Base-by-base conservation (phyloP, 1,284 basidiomycete genomes). In the Coniferiporia sulphurascens region DNA sequence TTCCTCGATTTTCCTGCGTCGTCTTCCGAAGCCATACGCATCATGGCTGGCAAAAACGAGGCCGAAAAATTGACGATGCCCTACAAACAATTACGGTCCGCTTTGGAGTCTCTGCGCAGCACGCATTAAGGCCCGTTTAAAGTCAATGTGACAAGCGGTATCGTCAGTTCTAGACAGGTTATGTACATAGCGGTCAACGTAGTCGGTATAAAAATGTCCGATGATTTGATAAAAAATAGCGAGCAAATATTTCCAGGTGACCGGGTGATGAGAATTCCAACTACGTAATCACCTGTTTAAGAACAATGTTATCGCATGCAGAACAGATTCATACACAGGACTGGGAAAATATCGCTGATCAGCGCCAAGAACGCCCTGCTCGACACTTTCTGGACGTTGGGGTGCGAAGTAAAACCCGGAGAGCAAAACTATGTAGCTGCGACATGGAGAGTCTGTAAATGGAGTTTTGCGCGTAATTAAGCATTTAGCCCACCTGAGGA, bases 401-500 rank as follows among this genome's bases (percentile, higher is more conserved):
- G 76, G 82, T 0, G 83, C 81, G 63, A 76, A 84, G 71, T 82
- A 84, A 69, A 86, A 86, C 17, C 84, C 84, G 35, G 82, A 76
- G 17, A 78, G 69, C 9, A 86, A 75, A 36, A 85, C 83, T 34
- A 84, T 64, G 67, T 86, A 86, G 55, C 83, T 84, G 55, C 15
- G 13, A n/a, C 38, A 38, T 10, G 54, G 50, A 17, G 1, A 13
- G 44, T 43, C n/a, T 48, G 32, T 34, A 36, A 19, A 21, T 10
- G 44, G 44, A 53, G 8, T 17, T n/a, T 57, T n/a, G 22, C 21
- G 36, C 34, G 32, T 36, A n/a, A 51, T 36, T 3, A 50, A 22
- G 46, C 32, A 53, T 62, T 38, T 15, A 59, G 68, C 75, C 64
- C 68, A 93, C 91, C 92, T 93, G 51, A 96, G 78, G 61, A 96